These are phyloP conservation scores for Tagetes erecta DNA, from an alignment of 129 eudicot genomes.

Conservation along the genomic window DNA sequence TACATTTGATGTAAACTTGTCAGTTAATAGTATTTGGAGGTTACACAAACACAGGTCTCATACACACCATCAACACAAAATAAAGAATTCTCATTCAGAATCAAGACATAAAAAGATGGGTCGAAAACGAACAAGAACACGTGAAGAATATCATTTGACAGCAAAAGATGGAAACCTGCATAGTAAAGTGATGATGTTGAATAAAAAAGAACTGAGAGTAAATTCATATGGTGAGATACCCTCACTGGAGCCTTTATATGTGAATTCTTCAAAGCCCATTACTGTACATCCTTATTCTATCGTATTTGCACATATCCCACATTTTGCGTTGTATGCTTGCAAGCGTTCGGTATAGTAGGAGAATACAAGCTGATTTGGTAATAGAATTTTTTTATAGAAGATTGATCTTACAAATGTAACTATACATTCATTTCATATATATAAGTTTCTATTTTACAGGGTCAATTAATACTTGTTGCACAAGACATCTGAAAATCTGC, in stretches of 20 bases:
- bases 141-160: constrained; percentile 86
- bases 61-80: constrained; percentile 39
- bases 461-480: too few relatives aligned
- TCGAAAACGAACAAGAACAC: constrained; percentile 17
- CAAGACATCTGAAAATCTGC: too few relatives aligned
- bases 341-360: constrained; percentile 7
- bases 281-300: constrained; percentile 61
- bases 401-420: constrained; percentile 15
- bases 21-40: constrained; percentile 37
- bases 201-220: constrained; percentile 51
- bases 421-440: not conserved
- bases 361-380: constrained; percentile 13
- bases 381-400: constrained; percentile 1
- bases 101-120: constrained; percentile 21
- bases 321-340: constrained; percentile 59
- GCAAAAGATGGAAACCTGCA: constrained; percentile 70
- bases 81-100: constrained; percentile 23
- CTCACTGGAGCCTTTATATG: constrained; percentile 42
- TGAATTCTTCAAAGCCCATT: constrained; percentile 59
- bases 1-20: constrained; percentile 40
- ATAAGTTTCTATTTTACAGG: too few relatives aligned
- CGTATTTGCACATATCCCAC: constrained; percentile 66
- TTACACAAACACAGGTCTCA: constrained; percentile 38
- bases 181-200: constrained; percentile 67
- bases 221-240: constrained; percentile 61